Evolutionary conservation across 441 rosid genomes (phyloP).

Genomic region (Mallotus japonicus): DNA sequence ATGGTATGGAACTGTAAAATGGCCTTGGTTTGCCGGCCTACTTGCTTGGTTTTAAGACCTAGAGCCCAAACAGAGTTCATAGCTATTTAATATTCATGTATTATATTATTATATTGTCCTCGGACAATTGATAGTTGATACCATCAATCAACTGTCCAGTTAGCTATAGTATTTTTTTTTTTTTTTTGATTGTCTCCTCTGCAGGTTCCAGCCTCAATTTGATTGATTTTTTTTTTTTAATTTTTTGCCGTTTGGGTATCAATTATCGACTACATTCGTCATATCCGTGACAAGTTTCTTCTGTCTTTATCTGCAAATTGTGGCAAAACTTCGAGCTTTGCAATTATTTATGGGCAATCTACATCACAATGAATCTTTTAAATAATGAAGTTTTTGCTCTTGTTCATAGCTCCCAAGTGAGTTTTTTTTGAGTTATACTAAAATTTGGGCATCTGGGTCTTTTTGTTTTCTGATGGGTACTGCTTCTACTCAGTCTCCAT

Average conservation of each 20-base stretch:
- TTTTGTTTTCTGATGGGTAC: slow-evolving; percentile 46
- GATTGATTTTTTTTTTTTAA: not conserved
- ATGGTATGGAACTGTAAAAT: no score
- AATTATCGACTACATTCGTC: not conserved
- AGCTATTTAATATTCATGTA: no score
- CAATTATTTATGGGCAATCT: not conserved
- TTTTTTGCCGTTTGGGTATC: not conserved
- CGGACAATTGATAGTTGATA: slow-evolving; percentile 4
- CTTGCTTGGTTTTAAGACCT: no score
- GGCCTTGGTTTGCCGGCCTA: no score
- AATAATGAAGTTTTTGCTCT: not conserved
- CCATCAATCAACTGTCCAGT: not conserved
- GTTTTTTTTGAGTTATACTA: not conserved
- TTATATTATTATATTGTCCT: not conserved
- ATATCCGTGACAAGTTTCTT: not conserved
- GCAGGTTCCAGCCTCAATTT: not conserved
- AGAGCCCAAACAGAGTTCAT: no score
- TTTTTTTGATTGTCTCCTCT: slow-evolving; percentile 18
- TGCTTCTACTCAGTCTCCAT: slow-evolving; percentile 40
- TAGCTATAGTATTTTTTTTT: no score
- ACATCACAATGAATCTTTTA: not conserved
- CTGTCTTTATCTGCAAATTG: not conserved
- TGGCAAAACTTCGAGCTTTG: not conserved
- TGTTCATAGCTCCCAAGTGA: slow-evolving; percentile 1
- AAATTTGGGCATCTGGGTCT: slow-evolving; percentile 25